Conservation (phyloP, 805 yeast species). For the Starmerella stigmatis region DNA sequence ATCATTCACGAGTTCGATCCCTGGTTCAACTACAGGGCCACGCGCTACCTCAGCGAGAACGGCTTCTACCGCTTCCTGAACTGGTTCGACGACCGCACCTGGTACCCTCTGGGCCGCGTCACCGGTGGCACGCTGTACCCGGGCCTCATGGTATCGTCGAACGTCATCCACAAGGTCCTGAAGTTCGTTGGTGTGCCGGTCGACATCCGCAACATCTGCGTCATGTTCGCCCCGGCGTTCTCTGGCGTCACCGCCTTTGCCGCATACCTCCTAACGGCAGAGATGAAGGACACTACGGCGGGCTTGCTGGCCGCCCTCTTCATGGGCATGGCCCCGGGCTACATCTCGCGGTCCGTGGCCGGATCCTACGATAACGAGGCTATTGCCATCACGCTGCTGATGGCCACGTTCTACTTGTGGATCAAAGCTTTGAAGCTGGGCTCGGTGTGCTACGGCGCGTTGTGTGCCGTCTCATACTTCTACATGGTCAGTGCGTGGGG, state of each 20-base stretch:
- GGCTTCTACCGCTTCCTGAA: conserved; percentile 85
- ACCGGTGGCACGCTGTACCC: conserved; percentile 98
- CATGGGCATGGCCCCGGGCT: conserved; percentile 97
- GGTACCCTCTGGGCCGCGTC: conserved; percentile 98
- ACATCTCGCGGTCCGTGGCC: conserved; percentile 95
- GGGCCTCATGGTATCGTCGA: conserved; percentile 96
- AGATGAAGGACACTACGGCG: conserved; percentile 80
- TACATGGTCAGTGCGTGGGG: conserved; percentile 99
- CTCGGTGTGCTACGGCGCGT: conserved; percentile 69
- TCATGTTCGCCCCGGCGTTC: conserved; percentile 90
- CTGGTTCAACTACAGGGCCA: conserved; percentile 75
- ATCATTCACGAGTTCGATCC: conserved; percentile 86
- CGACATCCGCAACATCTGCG: conserved; percentile 93
- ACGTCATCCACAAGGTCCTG: conserved; percentile 69
- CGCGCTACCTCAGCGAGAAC: conserved; percentile 76
- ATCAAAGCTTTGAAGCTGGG: conserved; percentile 87
- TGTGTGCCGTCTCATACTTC: conserved; percentile 82
- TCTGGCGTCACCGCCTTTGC: conserved; percentile 85
- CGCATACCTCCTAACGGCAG: conserved; percentile 76
- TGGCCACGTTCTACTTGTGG: conserved; percentile 96
- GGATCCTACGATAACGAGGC: conserved; percentile 99
- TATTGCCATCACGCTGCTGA: conserved; percentile 86
- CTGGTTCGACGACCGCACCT: conserved; percentile 97
- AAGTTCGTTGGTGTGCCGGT: conserved; percentile 62
- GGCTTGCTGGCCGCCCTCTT: conserved; percentile 88